Conservation (phyloP, 306 rosid species). For the Vigna hirtella region DNA sequence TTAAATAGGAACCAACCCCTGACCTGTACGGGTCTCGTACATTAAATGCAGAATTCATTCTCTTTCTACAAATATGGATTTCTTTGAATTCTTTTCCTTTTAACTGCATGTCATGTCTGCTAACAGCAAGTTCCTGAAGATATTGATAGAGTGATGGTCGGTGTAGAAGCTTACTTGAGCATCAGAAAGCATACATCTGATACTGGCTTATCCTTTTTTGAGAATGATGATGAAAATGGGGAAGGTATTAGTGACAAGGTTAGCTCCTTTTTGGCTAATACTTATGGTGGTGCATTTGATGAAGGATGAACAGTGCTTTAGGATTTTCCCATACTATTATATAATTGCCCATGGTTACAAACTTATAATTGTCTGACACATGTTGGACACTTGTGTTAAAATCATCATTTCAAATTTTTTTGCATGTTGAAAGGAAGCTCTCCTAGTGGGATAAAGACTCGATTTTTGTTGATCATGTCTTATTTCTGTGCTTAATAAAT, state of each 20-base stretch:
- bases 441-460: not conserved
- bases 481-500: not conserved
- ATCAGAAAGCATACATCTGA: conserved; percentile 79
- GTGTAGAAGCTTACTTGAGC: conserved; percentile 94
- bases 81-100: conserved; percentile 24
- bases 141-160: conserved; percentile 92
- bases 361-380: not conserved
- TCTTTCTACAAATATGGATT: not conserved
- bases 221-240: conserved; percentile 68
- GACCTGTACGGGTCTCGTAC: not conserved
- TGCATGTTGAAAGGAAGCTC: not conserved
- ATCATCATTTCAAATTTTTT: not conserved
- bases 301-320: conserved; percentile 29
- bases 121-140: conserved; percentile 98
- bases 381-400: not conserved
- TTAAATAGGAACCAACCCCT: not conserved
- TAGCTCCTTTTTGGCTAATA: conserved; percentile 37
- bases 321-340: conserved; percentile 19
- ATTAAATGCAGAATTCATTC: not conserved
- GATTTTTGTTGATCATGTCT: not conserved
- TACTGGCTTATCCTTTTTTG: conserved; percentile 81
- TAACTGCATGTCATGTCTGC: conserved; percentile 31
- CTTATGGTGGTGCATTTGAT: conserved; percentile 18
- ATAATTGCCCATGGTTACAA: conserved; percentile 18
- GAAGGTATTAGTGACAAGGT: conserved; percentile 70